Evolutionary conservation across 2,329 filamentous ascomycete species (phyloP).

Genomic region (Fusarium fujikuroi): DNA sequence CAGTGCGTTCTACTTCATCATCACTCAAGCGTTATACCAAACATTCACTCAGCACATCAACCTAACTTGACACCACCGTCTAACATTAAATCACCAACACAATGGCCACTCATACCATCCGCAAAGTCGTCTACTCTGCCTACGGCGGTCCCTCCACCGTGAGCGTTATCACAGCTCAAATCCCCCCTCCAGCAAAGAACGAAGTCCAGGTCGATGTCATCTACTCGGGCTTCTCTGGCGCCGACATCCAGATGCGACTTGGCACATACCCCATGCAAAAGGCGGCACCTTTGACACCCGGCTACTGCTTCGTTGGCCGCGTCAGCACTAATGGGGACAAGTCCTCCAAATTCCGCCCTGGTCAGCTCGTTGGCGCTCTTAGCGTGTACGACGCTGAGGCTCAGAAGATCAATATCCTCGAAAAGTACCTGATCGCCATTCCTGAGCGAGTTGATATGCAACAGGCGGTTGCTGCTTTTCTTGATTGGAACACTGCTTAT

Average conservation of each 20-base stretch:
- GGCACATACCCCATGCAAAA: conserved; percentile 59
- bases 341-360: conserved; percentile 46
- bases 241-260: conserved; percentile 61
- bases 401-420: conserved; percentile 57
- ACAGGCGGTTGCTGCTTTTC: conserved; percentile 53
- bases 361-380: conserved; percentile 50
- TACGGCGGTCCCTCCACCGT: conserved; percentile 54
- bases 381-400: conserved; percentile 57
- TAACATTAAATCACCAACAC: not conserved
- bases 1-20: not conserved
- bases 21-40: not conserved
- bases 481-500: conserved; percentile 60
- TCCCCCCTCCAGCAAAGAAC: conserved; percentile 52
- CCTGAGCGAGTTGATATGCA: conserved; percentile 54
- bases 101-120: conserved; percentile 49
- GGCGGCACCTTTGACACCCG: conserved; percentile 58
- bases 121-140: conserved; percentile 57
- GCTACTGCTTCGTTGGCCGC: conserved; percentile 59
- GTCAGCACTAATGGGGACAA: conserved; percentile 53
- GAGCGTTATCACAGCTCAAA: conserved; percentile 48
- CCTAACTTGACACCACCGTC: not conserved
- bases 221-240: conserved; percentile 59
- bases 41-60: not conserved
- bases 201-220: conserved; percentile 60
- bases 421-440: conserved; percentile 57